phyloP scores from a whole-genome alignment of 2,329 filamentous ascomycete species.

The Colletotrichum lindemuthianum region DNA sequence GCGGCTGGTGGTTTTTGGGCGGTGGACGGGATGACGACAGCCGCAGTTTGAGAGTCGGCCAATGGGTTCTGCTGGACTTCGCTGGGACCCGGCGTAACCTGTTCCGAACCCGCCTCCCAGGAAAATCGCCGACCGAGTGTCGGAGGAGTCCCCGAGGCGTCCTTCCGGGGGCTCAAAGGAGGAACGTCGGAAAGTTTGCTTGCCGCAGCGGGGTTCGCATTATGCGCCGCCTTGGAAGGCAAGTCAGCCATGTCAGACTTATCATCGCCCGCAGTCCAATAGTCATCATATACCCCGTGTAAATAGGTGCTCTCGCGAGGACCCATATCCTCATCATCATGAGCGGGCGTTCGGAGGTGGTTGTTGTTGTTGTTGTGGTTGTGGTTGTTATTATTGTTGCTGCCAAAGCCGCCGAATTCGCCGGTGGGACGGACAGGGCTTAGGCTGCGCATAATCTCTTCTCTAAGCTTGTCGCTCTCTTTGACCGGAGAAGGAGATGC shows the following conservation, averaged over 20 bases:
- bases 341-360: not conserved
- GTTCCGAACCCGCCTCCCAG: constrained; percentile 51
- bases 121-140: constrained; percentile 49
- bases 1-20: not conserved
- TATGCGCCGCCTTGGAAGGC: constrained; percentile 3
- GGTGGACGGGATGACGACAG: not conserved
- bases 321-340: constrained; percentile 14
- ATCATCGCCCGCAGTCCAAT: constrained; percentile 66
- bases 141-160: constrained; percentile 9
- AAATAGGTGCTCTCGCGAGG: constrained; percentile 70
- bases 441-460: constrained; percentile 79
- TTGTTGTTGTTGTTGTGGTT: constrained; percentile 8
- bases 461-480: constrained; percentile 76
- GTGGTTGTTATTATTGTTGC: not conserved
- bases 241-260: constrained; percentile 39
- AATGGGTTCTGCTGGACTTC: constrained; percentile 14
- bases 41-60: not conserved
- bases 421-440: constrained; percentile 56
- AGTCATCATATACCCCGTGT: constrained; percentile 73
- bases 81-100: constrained; percentile 12
- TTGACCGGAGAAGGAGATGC: constrained; percentile 65
- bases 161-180: constrained; percentile 36
- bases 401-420: constrained; percentile 27
- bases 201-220: constrained; percentile 1
- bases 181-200: constrained; percentile 21